A percentile compares a stretch with the other conserved stretches of the same genome.
Evolutionary conservation across 1,284 basidiomycete species (phyloP).

Genomic region (Butyriboletus appendiculatus): DNA sequence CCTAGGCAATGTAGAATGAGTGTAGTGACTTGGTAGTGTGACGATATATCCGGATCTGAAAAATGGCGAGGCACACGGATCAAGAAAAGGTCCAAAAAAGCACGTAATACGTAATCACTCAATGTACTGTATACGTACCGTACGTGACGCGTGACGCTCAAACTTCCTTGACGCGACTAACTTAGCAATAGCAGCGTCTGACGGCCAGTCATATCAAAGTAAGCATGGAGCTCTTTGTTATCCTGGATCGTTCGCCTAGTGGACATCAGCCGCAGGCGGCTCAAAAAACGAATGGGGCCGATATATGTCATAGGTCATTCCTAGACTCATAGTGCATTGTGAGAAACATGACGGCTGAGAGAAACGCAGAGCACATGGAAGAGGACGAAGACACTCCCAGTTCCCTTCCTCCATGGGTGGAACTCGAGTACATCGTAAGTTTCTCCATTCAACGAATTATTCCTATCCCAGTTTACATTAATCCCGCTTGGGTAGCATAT

Average conservation of each 20-base stretch:
- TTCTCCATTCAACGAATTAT: background rate
- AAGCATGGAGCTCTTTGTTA: background rate
- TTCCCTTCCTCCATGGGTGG: constrained; percentile 85
- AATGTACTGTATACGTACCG: no score
- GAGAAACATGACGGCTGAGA: constrained; percentile 7
- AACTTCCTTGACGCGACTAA: no score
- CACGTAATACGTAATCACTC: no score
- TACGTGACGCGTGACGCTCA: no score
- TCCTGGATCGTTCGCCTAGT: background rate
- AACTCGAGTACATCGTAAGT: constrained; percentile 71
- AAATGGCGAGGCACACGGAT: no score
- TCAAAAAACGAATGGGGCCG: constrained; percentile 23
- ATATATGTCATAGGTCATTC: constrained; percentile 43
- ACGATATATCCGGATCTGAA: no score
- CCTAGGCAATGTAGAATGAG: background rate
- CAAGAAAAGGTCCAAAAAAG: no score
- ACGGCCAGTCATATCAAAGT: background rate
- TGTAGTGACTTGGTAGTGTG: no score
- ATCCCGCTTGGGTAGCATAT: constrained; percentile 64
- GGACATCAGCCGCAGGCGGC: background rate
- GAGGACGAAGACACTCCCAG: constrained; percentile 79
- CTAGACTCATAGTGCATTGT: background rate
- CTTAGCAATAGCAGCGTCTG: no score
- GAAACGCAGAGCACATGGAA: constrained; percentile 88
- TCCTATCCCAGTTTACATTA: no score